Base-by-base conservation (phyloP, 108 stramenopile genomes). In the Pseudonitzschia pungens region DNA sequence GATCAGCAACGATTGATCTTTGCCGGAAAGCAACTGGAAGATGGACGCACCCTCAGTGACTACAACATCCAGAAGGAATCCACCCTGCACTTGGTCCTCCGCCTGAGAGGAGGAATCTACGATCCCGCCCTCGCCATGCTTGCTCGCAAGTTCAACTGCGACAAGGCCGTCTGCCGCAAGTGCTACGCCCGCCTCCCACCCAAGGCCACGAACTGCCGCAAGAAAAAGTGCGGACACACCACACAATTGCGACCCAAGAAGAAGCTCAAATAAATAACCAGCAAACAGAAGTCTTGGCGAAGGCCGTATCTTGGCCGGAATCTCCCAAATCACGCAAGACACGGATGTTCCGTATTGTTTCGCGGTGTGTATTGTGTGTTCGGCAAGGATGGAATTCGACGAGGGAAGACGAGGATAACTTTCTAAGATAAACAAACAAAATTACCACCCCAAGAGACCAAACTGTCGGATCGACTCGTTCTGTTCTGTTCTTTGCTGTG, bases 211-310 rank as follows among this genome's bases (percentile, higher is more conserved):
- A 99, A 99, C 89, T 99, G 99, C 94, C 93, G 99, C 76, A 99
- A 99, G 98, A 99, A 98, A 96, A 99, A 99, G 93, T 99, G 99
- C 75, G 99, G 99, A 73, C 99, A 98, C 87, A 97, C 98, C 51
- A 86, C 86, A 57, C 98, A 99, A 90, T 90, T 99, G 52, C 96
- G 99, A 83, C 96, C 97, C 81, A 99, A 99, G 98, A 99, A 99
- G 88, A 99, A 99, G 97, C 96, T 99, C 66, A 99, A 98, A 87
- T 98, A 98, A 94, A 82, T 74, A 70, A 55, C 36, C 36, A 36
- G 6, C 6, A 36, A 36, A 36, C 36, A 36, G 6, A 36, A 36
- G n/a, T n/a, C n/a, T n/a, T n/a, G n/a, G n/a, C n/a, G n/a, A n/a
- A n/a, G n/a, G n/a, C n/a, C n/a, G n/a, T n/a, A n/a, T n/a, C n/a